Conservation (phyloP, 192 early-diverging fungal species). For the Backusella macrospora region DNA sequence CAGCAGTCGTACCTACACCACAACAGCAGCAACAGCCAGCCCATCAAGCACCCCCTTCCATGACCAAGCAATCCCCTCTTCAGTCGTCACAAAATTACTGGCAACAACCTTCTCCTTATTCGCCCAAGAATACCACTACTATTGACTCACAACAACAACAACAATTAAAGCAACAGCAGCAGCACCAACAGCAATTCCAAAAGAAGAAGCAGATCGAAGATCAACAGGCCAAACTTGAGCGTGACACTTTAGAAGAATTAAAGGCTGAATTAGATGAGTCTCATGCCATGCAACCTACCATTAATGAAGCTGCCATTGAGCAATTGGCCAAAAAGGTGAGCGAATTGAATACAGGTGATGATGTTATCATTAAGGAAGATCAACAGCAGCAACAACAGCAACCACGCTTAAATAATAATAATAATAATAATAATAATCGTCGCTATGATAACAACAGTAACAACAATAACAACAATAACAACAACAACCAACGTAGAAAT, state of each 20-base stretch:
- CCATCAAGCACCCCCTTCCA: constrained; percentile 13
- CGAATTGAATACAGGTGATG: constrained; percentile 48
- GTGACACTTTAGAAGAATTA: constrained; percentile 42
- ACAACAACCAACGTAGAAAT: background rate
- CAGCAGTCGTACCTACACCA: background rate
- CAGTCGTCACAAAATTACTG: constrained; percentile 11
- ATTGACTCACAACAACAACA: constrained; percentile 14
- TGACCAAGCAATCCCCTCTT: constrained; percentile 34
- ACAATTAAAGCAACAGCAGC: constrained; percentile 10
- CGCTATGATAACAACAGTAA: constrained; percentile 20
- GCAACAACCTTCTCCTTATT: constrained; percentile 37
- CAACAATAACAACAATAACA: constrained; percentile 13
- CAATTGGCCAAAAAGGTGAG: constrained; percentile 59
- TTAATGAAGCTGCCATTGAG: constrained; percentile 50
- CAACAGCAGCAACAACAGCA: background rate
- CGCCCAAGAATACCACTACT: background rate
- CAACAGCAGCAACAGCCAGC: background rate
- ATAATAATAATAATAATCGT: background rate
- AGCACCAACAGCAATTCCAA: constrained; percentile 15
- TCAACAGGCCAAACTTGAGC: constrained; percentile 33
- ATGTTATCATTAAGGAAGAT: background rate
- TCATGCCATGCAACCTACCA: constrained; percentile 13
- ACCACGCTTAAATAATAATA: background rate
- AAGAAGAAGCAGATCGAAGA: constrained; percentile 4
- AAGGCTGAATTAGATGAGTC: constrained; percentile 21